Evolutionary conservation across 768 basidiomycete genomes (phyloP).

Genomic region (Termitomyces sp.): DNA sequence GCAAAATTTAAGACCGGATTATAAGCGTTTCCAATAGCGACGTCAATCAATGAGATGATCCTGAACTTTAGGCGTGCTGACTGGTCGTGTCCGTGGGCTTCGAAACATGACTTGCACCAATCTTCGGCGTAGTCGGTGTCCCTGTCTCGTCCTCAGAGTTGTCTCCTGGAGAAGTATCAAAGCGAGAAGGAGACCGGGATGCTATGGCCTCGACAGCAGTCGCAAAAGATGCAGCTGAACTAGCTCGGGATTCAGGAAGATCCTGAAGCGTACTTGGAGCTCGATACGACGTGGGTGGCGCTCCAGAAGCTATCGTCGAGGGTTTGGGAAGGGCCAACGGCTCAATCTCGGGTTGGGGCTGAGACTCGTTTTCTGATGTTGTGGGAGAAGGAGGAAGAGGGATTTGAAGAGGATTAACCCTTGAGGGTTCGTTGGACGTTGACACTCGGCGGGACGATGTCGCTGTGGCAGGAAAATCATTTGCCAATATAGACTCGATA

Average conservation of each 20-base stretch:
- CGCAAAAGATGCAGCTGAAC: conserved; percentile 28
- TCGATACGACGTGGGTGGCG: conserved; percentile 8
- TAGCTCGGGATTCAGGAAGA: conserved; percentile 17
- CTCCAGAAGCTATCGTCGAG: conserved; percentile 2
- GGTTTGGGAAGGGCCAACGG: conserved; percentile 2
- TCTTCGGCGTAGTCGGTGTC: conserved; percentile 14
- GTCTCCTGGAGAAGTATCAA: background rate
- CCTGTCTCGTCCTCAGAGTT: conserved; percentile 4
- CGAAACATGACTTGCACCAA: conserved; percentile 1
- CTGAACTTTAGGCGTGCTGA: background rate
- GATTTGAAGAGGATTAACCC: conserved; percentile 9
- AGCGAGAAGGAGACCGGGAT: conserved; percentile 6
- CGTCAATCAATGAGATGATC: background rate
- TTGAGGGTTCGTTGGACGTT: background rate
- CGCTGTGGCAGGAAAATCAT: background rate
- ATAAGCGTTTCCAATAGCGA: background rate
- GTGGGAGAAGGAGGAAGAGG: conserved; percentile 6
- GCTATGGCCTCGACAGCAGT: conserved; percentile 29
- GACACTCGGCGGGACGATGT: background rate
- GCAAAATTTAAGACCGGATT: background rate
- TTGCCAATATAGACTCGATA: background rate
- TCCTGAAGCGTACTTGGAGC: conserved; percentile 5
- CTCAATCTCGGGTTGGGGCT: background rate
- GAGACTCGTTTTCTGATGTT: background rate
- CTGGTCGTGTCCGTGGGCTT: conserved; percentile 1